Conservation (phyloP, 2,329 filamentous ascomycete genomes). For the Colletotrichum plurivorum region DNA sequence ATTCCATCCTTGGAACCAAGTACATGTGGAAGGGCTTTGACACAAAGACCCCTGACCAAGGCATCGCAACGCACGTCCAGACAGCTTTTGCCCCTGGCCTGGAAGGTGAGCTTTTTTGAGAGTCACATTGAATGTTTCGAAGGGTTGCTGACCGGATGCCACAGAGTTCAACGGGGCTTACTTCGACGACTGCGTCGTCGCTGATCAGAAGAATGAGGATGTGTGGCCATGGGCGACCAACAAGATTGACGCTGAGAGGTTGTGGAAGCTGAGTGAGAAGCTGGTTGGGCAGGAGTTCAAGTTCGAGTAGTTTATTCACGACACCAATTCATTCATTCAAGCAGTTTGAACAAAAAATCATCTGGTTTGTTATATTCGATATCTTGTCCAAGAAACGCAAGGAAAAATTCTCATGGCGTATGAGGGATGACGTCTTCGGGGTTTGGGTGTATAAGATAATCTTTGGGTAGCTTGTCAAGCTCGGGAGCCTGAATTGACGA, state of each 20-base stretch:
- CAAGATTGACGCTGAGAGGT: conserved; percentile 47
- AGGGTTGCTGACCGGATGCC: not conserved
- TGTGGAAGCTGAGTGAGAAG: conserved; percentile 53
- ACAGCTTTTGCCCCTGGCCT: conserved; percentile 49
- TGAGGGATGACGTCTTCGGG: conserved; percentile 22
- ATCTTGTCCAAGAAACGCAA: not conserved
- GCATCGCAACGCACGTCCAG: conserved; percentile 48
- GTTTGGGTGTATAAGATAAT: conserved; percentile 19
- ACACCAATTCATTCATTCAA: too few relatives aligned
- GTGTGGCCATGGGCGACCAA: conserved; percentile 47
- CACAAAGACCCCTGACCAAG: conserved; percentile 48
- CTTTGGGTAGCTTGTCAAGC: conserved; percentile 13
- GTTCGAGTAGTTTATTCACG: conserved; percentile 30
- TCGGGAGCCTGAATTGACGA: conserved; percentile 21
- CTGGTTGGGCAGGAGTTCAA: conserved; percentile 50
- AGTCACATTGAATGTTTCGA: not conserved
- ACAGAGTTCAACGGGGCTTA: conserved; percentile 46
- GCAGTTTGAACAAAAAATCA: too few relatives aligned
- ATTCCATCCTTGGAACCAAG: conserved; percentile 39
- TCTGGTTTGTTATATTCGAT: too few relatives aligned
- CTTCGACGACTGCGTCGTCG: conserved; percentile 48
- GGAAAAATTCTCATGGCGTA: conserved; percentile 3
- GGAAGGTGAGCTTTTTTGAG: not conserved
- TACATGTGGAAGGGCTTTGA: conserved; percentile 36
- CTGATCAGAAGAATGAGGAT: conserved; percentile 44